Conservation (phyloP, 2,329 filamentous ascomycete species). For the Triangularia verruculosa region DNA sequence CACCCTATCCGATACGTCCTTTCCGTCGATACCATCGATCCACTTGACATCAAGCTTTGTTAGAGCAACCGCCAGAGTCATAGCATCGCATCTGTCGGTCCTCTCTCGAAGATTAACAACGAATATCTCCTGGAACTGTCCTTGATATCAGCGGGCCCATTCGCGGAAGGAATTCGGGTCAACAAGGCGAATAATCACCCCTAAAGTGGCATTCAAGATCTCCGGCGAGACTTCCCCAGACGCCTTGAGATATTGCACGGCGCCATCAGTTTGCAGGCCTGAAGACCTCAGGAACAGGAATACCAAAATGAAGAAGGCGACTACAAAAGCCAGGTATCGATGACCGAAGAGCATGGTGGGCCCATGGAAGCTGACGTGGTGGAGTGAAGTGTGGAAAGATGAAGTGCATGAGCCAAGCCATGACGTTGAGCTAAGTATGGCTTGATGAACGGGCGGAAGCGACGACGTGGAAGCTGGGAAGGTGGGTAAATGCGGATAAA, state of each 20-base stretch:
- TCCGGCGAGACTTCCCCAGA: conserved; percentile 2
- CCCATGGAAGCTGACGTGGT: not conserved
- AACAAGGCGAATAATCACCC: conserved; percentile 4
- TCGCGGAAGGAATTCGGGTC: not conserved
- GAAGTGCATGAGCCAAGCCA: not conserved
- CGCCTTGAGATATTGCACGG: conserved; percentile 5
- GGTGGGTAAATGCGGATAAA: conserved; percentile 20
- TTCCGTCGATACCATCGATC: conserved; percentile 43
- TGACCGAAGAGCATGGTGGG: conserved; percentile 15
- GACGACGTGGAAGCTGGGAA: conserved; percentile 9
- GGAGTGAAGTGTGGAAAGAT: not conserved
- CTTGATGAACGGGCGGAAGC: not conserved
- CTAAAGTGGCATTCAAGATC: conserved; percentile 20
- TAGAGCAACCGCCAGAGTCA: conserved; percentile 46
- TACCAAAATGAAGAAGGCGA: not conserved
- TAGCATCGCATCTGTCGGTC: conserved; percentile 50
- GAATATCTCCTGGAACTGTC: conserved; percentile 51
- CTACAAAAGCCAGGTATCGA: conserved; percentile 3
- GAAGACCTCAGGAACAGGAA: conserved; percentile 11
- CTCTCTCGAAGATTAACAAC: conserved; percentile 50
- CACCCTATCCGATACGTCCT: conserved; percentile 37
- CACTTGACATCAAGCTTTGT: conserved; percentile 45
- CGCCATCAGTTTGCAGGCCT: not conserved
- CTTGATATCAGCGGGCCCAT: not conserved
- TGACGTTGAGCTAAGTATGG: conserved; percentile 10